These are phyloP conservation scores for Podospora australis DNA, from an alignment of 495 filamentous ascomycete genomes.

Conservation along the genomic window DNA sequence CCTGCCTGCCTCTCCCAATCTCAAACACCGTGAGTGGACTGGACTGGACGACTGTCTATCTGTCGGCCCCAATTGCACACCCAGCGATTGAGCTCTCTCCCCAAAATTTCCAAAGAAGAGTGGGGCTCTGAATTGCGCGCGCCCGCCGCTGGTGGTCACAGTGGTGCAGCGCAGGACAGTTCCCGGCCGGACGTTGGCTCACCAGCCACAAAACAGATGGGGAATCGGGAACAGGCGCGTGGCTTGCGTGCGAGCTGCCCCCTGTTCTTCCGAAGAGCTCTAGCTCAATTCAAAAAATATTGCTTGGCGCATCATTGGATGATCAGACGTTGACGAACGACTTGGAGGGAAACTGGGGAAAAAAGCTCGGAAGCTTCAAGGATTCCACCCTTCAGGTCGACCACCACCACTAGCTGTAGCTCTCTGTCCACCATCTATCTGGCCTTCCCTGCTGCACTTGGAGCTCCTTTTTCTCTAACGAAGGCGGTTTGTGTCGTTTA, in stretches of 20 bases:
- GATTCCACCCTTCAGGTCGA: not conserved
- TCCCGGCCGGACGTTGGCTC: not conserved
- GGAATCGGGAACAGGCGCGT: not conserved
- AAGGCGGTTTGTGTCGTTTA: too few relatives aligned
- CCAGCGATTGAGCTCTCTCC: not conserved
- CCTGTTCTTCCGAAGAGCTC: not conserved
- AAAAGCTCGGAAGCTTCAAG: constrained; percentile 12
- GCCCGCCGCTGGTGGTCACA: not conserved
- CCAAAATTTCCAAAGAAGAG: constrained; percentile 2
- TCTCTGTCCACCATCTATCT: not conserved
- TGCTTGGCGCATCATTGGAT: constrained; percentile 18
- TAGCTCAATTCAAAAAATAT: constrained; percentile 18
- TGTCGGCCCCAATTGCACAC: too few relatives aligned
- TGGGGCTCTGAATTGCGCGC: too few relatives aligned
- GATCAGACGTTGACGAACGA: constrained; percentile 18
- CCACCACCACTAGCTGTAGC: not conserved
- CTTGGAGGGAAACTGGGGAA: not conserved
- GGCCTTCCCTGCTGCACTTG: not conserved
- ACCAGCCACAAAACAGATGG: constrained; percentile 7
- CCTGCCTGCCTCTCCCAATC: not conserved
- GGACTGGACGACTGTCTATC: not conserved
- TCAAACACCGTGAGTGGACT: not conserved
- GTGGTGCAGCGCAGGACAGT: constrained; percentile 1
- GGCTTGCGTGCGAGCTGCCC: constrained; percentile 4
- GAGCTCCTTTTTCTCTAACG: too few relatives aligned